phyloP scores from a whole-genome alignment of 495 filamentous ascomycete species.

The Pseudevernia furfuracea region DNA sequence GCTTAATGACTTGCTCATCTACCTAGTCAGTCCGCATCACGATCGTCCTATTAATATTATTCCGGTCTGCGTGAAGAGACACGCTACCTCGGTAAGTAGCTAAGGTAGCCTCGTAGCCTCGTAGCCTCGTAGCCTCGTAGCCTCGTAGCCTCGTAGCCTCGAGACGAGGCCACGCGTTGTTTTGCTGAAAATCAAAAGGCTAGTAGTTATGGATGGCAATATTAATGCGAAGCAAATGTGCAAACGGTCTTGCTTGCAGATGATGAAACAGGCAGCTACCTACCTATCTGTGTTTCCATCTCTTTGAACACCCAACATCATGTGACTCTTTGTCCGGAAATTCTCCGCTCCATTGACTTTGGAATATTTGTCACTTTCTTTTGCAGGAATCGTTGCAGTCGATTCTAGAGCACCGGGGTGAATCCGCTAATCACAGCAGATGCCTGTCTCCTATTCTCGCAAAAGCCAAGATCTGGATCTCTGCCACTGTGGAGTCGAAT shows the following conservation, averaged over 20 bases:
- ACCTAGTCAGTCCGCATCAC: background rate
- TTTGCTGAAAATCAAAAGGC: background rate
- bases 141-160: background rate
- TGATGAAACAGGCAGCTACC: constrained; percentile 7
- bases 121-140: background rate
- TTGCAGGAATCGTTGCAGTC: background rate
- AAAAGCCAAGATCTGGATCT: background rate
- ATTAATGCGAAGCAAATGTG: background rate
- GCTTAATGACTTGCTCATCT: background rate
- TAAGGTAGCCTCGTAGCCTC: background rate
- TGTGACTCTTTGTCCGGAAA: background rate
- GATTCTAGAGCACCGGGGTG: background rate
- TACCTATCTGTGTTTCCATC: too few species aligned
- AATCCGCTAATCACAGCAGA: background rate
- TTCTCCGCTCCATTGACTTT: too few species aligned
- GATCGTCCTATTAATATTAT: background rate
- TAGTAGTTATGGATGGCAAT: background rate
- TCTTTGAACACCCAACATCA: constrained; percentile 4
- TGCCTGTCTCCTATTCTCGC: background rate
- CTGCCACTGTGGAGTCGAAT: background rate
- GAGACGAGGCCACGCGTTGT: background rate
- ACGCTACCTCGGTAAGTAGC: background rate
- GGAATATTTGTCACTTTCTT: too few species aligned
- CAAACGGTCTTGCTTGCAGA: constrained; percentile 9
- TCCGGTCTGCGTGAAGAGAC: background rate